Percentiles rank a stretch among this genome's conserved stretches.
Conservation (phyloP, 257 asterid species). For the Petrea volubilis region DNA sequence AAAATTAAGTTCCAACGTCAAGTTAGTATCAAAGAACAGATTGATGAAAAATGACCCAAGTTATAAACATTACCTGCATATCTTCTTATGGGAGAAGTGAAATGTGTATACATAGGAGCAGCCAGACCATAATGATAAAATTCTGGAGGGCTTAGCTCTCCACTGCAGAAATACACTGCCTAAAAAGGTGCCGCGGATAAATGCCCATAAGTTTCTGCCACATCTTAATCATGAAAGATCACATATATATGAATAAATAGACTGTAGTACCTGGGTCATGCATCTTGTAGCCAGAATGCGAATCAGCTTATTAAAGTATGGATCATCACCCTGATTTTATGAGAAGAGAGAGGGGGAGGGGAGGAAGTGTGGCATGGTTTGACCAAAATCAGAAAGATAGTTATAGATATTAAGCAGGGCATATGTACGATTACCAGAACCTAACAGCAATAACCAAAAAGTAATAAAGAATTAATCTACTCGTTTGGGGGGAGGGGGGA, state of each 20-base stretch:
- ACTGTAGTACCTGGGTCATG: conserved; percentile 89
- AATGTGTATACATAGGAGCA: conserved; percentile 89
- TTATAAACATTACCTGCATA: conserved; percentile 70
- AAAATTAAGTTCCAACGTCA: conserved; percentile 24
- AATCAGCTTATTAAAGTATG: conserved; percentile 91
- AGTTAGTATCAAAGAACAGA: conserved; percentile 21
- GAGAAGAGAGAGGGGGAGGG: background rate
- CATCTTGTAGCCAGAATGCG: conserved; percentile 98
- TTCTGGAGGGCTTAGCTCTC: conserved; percentile 94
- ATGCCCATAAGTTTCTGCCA: conserved; percentile 21
- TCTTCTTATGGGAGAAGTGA: conserved; percentile 98
- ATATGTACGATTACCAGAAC: background rate
- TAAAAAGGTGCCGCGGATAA: conserved; percentile 31
- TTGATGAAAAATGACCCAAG: conserved; percentile 17
- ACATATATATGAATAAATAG: background rate
- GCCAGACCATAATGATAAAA: conserved; percentile 94
- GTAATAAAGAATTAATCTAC: background rate
- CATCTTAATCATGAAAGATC: conserved; percentile 2
- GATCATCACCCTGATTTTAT: conserved; percentile 75
- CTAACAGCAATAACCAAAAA: background rate
- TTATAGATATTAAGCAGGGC: background rate
- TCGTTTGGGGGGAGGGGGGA: too few relatives aligned
- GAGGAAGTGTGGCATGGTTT: background rate
- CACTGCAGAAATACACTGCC: conserved; percentile 98
- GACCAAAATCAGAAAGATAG: conserved; percentile 18